phyloP scores from a whole-genome alignment of 768 basidiomycete genomes.

The Phylloporus rhodoxanthus region DNA sequence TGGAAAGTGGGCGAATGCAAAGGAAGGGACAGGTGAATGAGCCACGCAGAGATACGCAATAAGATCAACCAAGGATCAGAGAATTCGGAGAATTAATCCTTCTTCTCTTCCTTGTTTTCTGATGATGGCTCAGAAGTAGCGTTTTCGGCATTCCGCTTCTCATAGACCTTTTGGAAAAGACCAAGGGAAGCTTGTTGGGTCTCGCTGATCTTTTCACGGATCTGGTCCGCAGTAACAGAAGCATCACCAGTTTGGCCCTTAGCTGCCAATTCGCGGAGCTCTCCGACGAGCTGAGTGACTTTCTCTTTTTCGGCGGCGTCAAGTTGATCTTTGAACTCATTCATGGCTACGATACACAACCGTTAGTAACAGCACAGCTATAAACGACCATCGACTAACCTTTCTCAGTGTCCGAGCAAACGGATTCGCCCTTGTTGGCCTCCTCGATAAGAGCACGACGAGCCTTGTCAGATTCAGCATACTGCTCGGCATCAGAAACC shows the following conservation, averaged over 20 bases:
- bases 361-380: not conserved
- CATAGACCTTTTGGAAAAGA: slow-evolving; percentile 97
- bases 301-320: slow-evolving; percentile 91
- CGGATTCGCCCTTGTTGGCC: slow-evolving; percentile 93
- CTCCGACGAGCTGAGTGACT: slow-evolving; percentile 77
- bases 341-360: slow-evolving; percentile 56
- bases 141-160: slow-evolving; percentile 81
- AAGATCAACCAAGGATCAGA: not conserved
- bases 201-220: slow-evolving; percentile 90
- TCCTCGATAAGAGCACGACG: slow-evolving; percentile 89
- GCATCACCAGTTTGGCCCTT: slow-evolving; percentile 88
- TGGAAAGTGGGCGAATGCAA: slow-evolving; percentile 12
- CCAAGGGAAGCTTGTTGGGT: slow-evolving; percentile 93
- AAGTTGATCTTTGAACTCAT: slow-evolving; percentile 96
- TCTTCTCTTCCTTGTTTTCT: slow-evolving; percentile 67
- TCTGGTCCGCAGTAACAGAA: slow-evolving; percentile 73
- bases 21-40: slow-evolving; percentile 21
- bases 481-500: slow-evolving; percentile 91
- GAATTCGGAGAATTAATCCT: slow-evolving; percentile 49
- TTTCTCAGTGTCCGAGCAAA: slow-evolving; percentile 94
- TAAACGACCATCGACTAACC: slow-evolving; percentile 38
- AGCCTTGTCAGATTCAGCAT: slow-evolving; percentile 87
- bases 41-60: slow-evolving; percentile 12
- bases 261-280: slow-evolving; percentile 82
- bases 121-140: slow-evolving; percentile 39